Percentiles rank a stretch among this genome's conserved stretches.
Evolutionary conservation across 129 eudicot genomes (phyloP).

Genomic region (Flaveria trinervia): DNA sequence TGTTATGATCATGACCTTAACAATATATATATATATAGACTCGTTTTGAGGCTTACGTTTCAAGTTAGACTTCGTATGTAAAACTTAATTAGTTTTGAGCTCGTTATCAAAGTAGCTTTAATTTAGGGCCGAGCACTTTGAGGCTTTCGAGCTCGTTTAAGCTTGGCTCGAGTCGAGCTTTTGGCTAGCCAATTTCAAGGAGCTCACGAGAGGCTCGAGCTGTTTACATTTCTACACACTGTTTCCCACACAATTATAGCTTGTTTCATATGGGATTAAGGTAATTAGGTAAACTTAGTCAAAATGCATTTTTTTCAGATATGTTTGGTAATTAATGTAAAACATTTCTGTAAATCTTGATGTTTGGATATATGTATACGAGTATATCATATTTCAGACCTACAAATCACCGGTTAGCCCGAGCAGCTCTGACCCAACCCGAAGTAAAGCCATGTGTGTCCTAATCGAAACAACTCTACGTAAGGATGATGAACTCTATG

Average conservation of each 20-base stretch:
- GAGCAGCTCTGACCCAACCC: not conserved
- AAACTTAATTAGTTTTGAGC: not conserved
- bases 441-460: not conserved
- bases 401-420: not conserved
- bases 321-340: not conserved
- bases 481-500: constrained; percentile 1
- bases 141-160: too few species aligned
- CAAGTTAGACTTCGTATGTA: too few species aligned
- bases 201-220: too few species aligned
- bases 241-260: not conserved
- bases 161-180: too few species aligned
- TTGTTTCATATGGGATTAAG: not conserved
- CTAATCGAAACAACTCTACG: not conserved
- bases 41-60: too few species aligned
- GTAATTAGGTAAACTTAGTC: not conserved
- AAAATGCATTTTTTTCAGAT: not conserved
- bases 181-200: too few species aligned
- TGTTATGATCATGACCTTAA: too few species aligned
- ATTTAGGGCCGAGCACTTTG: too few species aligned
- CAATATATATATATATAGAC: too few species aligned
- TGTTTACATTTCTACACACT: not conserved
- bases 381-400: not conserved
- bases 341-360: not conserved
- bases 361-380: too few species aligned
- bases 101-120: too few species aligned